A percentile compares a stretch with the other conserved stretches of the same genome.
Conservation (phyloP, 805 yeast species). For the Suhomyces sp. region DNA sequence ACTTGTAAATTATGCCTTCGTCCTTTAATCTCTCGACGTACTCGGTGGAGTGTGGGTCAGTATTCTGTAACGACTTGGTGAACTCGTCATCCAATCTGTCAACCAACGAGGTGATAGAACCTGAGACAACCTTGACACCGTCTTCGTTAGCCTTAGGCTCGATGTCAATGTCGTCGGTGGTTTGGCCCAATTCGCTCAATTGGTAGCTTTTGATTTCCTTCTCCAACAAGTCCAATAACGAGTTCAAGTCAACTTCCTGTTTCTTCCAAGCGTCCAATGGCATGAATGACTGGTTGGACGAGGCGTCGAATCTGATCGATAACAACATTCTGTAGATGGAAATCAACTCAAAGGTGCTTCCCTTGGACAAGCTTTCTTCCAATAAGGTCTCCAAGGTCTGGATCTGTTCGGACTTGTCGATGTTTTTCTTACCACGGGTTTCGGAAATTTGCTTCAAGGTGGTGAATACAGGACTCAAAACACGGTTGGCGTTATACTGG, state of each 20-base stretch:
- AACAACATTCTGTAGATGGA: slow-evolving; percentile 75
- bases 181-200: slow-evolving; percentile 70
- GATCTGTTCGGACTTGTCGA: slow-evolving; percentile 79
- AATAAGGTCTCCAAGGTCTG: slow-evolving; percentile 63
- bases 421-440: slow-evolving; percentile 92
- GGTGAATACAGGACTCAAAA: slow-evolving; percentile 55
- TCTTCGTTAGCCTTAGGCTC: slow-evolving; percentile 56
- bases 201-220: slow-evolving; percentile 52
- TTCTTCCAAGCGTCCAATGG: slow-evolving; percentile 78
- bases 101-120: slow-evolving; percentile 80
- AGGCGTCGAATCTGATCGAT: slow-evolving; percentile 83
- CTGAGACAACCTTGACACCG: slow-evolving; percentile 74
- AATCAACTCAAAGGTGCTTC: slow-evolving; percentile 69
- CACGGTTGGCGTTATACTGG: slow-evolving; percentile 36
- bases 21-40: slow-evolving; percentile 87
- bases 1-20: slow-evolving; percentile 71
- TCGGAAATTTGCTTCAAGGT: slow-evolving; percentile 75
- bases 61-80: slow-evolving; percentile 77
- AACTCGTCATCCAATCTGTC: slow-evolving; percentile 96
- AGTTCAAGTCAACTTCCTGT: slow-evolving; percentile 59
- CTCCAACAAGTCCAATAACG: slow-evolving; percentile 68
- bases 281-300: slow-evolving; percentile 65
- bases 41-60: slow-evolving; percentile 94
- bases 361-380: slow-evolving; percentile 19
- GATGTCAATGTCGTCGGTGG: slow-evolving; percentile 68